Base-by-base conservation (phyloP, 192 early-diverging fungal genomes). In the Kappamyces sp. region DNA sequence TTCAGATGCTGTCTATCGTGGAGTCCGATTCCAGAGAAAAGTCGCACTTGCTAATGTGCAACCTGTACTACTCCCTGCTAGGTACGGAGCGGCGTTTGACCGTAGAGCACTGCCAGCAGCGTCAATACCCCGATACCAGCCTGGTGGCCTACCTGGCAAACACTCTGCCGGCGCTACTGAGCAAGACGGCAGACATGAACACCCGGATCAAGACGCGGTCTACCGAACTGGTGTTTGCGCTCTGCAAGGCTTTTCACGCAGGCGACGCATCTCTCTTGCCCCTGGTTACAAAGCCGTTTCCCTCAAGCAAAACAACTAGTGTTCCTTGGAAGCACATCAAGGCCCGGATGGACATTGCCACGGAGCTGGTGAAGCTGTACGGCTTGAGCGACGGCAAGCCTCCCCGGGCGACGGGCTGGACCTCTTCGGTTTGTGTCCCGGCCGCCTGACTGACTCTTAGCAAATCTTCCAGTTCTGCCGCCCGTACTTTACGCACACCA, bases 401-500 rank as follows among this genome's bases (percentile, higher is more conserved):
- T 33, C 31, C 64, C 1, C 67, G 65, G 61, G 65, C 47, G 58
- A 67, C 34, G 43, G 64, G 46, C 62, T 68, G 61, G 52, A 33
- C 58, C 15, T 33, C 31, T 43, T 48, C 59, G 13, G 34, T 65
- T 9, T 23, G 5, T 44, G 33, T 44, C 34, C 34, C 42, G 37
- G 48, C 49, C 37, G 38, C 32, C 15, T 59, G 7, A 59, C 43
- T 23, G 23, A 23, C 23, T 35, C 43, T 31, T 60, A 79, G 79
- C 49, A 61, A 39, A 71, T 80, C 37, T 83, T 86, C 60, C 60
- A 66, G 43, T 84, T 87, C 50, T 64, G 69, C 2, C 44, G 69
- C 47, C 81, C 76, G 3, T 80, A 79, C 43, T 59, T 86, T 38
- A 74, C 79, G 10, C 74, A 88, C 62, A 74, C 68, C 42, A 86